Percentiles rank a stretch among this genome's conserved stretches.
These are phyloP conservation scores for Cornus suecica DNA, from an alignment of 148 eudicot species.

Conservation along the genomic window DNA sequence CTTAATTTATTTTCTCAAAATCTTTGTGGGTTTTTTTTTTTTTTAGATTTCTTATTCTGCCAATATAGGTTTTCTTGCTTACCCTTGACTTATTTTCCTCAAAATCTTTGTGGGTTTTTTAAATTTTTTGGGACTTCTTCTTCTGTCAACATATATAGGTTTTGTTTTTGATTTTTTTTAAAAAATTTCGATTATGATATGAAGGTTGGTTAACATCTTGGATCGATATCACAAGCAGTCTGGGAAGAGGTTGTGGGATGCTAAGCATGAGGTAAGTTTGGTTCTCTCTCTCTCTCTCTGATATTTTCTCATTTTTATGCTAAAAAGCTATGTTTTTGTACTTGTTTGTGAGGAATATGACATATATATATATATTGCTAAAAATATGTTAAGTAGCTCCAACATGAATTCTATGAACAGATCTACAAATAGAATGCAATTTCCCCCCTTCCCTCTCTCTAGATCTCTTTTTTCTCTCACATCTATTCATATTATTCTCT, in stretches of 20 bases:
- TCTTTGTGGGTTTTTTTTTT: no score
- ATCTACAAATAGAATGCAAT: conserved; percentile 46
- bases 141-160: no score
- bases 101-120: no score
- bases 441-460: conserved; percentile 11
- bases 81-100: no score
- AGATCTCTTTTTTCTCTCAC: conserved; percentile 3
- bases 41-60: neutral
- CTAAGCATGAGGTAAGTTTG: conserved; percentile 73
- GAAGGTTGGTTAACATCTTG: conserved; percentile 63
- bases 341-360: conserved; percentile 21
- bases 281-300: neutral
- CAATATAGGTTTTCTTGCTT: no score
- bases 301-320: conserved; percentile 9
- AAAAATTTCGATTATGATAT: neutral
- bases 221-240: conserved; percentile 57
- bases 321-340: conserved; percentile 19
- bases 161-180: neutral
- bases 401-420: conserved; percentile 41
- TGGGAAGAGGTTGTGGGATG: conserved; percentile 83
- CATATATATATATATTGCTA: conserved; percentile 27
- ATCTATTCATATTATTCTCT: conserved; percentile 13
- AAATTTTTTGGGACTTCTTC: no score
- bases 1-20: no score
- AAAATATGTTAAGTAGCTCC: conserved; percentile 28